Evolutionary conservation across 2,329 filamentous ascomycete species (phyloP).

Genomic region (Phoma sp.): DNA sequence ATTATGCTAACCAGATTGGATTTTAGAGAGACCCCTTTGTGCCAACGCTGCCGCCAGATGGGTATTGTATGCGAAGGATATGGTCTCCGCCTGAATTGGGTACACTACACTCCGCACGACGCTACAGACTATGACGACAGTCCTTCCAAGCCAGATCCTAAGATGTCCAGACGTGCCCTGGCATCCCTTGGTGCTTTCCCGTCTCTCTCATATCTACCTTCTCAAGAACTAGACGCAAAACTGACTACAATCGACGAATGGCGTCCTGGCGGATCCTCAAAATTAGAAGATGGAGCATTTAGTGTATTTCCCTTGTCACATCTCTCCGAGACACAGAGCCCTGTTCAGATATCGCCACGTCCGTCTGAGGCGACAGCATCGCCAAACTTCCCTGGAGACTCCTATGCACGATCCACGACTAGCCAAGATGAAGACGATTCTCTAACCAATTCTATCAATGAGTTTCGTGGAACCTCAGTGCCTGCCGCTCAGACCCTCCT

Average conservation of each 20-base stretch:
- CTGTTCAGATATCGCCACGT: background rate
- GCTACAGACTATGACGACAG: background rate
- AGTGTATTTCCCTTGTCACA: conserved; percentile 8
- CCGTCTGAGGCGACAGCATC: background rate
- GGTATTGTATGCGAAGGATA: conserved; percentile 17
- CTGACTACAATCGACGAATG: conserved; percentile 12
- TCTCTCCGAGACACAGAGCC: background rate
- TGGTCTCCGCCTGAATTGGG: conserved; percentile 18
- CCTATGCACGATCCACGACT: background rate
- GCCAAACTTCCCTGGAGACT: background rate
- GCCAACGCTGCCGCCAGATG: conserved; percentile 11
- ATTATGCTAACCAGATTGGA: background rate
- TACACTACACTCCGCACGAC: conserved; percentile 11
- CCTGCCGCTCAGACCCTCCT: background rate
- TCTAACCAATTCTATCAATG: background rate
- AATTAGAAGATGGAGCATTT: conserved; percentile 9
- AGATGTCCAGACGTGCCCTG: conserved; percentile 6
- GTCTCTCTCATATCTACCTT: background rate
- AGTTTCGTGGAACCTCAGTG: background rate
- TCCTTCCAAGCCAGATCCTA: background rate
- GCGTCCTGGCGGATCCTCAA: conserved; percentile 2
- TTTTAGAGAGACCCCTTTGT: conserved; percentile 7
- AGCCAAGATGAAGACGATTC: background rate
- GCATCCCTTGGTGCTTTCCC: background rate
- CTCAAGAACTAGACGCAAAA: conserved; percentile 8